Evolutionary conservation across 805 yeast species (phyloP), one percentile per base, ranked within the genome.

Genomic region (Debaryomyces prosopidis): DNA sequence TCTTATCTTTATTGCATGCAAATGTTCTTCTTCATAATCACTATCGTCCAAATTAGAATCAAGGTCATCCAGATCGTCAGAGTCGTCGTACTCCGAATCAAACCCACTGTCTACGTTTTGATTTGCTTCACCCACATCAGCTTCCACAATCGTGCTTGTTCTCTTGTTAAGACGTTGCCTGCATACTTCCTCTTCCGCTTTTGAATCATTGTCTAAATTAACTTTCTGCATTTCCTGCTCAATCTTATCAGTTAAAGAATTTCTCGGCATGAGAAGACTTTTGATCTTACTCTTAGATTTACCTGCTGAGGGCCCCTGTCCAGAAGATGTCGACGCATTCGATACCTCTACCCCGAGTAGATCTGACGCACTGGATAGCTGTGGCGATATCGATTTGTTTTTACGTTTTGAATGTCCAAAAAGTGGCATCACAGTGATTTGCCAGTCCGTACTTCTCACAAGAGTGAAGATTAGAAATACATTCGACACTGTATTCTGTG

Each of bases 81-180:
- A 37, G 5, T 43, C 51, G 28, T 51, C 50, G 9, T 23, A 23
- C 26, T 23, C 26, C 35, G 34, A 51, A 37, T 55, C 50, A 28
- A 43, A 47, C 9, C 36, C 46, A 10, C 48, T 18, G 9, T 36
- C 54, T 28, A 48, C 55, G 36, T 51, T 48, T 28, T 39, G 47
- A 18, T 27, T 28, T 26, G 50, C 55, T 6, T 43, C 47, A 19
- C 54, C 59, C 26, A 45, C 45, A 12, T 54, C 55, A 36, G 53
- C 59, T 41, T 63, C 68, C 5, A 55, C 54, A 11, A 65, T 63
- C 11, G 68, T 63, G 38, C 68, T 63, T 10, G 63, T 52, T 41
- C 65, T 42, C 47, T 57, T 51, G 34, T 43, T 44, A 3, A 42
- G 36, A 12, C 39, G 16, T 11, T 18, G 27, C 3, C 9, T 27